These are phyloP conservation scores for Asterella californica DNA, from an alignment of 225 moss, liverwort and hornwort genomes.

Conservation along the genomic window DNA sequence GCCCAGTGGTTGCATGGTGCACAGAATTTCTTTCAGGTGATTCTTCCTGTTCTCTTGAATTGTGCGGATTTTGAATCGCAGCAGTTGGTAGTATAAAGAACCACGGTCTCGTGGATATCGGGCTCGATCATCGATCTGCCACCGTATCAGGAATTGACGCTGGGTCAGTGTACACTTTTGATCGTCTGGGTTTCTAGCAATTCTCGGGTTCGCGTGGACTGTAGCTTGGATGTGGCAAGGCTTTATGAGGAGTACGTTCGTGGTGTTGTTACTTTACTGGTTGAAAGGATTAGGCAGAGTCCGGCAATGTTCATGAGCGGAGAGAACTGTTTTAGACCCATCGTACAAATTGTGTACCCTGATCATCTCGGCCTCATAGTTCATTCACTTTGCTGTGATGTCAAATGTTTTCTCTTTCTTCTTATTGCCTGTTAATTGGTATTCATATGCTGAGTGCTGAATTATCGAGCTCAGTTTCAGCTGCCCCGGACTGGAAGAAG, in stretches of 20 bases:
- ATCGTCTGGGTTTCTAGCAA: no score
- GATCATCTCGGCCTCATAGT: neutral
- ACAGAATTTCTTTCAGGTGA: constrained; percentile 35
- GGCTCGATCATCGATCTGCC: neutral
- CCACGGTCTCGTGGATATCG: neutral
- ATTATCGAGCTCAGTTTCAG: neutral
- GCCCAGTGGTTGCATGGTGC: constrained; percentile 26
- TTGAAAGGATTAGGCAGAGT: neutral
- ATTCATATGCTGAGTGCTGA: neutral
- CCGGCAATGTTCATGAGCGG: neutral
- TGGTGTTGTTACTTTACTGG: neutral
- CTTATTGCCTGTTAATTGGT: neutral
- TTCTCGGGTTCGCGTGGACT: neutral
- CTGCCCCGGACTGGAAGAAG: neutral
- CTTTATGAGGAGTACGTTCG: neutral
- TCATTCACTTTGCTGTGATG: neutral
- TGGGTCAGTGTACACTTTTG: neutral
- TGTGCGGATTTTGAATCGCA: neutral
- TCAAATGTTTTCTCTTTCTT: neutral
- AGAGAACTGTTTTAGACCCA: neutral
- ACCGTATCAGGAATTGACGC: no score
- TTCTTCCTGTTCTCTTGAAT: neutral
- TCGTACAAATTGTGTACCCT: neutral
- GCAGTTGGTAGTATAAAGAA: neutral
- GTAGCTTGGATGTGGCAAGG: neutral